These are phyloP conservation scores for Hawksworthiomyces lignivorus DNA, from an alignment of 2,329 filamentous ascomycete genomes.

Conservation along the genomic window DNA sequence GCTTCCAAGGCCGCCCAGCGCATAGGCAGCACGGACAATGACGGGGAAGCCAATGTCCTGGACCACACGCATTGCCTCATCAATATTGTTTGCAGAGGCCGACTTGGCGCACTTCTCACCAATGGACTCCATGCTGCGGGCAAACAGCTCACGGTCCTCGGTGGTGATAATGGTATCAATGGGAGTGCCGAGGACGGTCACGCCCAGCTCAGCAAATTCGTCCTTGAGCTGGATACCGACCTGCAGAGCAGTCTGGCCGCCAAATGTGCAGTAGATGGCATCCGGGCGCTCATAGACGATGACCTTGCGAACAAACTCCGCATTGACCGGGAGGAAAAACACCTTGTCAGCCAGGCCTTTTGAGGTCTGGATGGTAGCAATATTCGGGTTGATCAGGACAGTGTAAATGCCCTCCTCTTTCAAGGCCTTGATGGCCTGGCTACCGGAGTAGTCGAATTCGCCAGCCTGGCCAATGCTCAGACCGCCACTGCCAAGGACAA, in stretches of 20 bases:
- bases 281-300: slow-evolving; percentile 92
- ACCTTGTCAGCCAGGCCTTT: slow-evolving; percentile 98
- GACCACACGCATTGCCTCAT: slow-evolving; percentile 83
- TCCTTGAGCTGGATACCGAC: slow-evolving; percentile 97
- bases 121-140: slow-evolving; percentile 96
- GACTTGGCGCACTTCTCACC: slow-evolving; percentile 97
- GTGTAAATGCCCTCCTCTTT: slow-evolving; percentile 99
- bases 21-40: slow-evolving; percentile 94
- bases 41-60: slow-evolving; percentile 92
- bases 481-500: slow-evolving; percentile 89
- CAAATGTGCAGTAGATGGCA: slow-evolving; percentile 95
- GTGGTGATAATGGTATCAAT: slow-evolving; percentile 99
- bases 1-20: slow-evolving; percentile 87
- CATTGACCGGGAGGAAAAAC: slow-evolving; percentile 94
- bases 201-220: slow-evolving; percentile 86
- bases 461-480: slow-evolving; percentile 96
- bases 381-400: slow-evolving; percentile 97
- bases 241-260: slow-evolving; percentile 92
- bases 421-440: slow-evolving; percentile 95
- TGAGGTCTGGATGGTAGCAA: slow-evolving; percentile 96
- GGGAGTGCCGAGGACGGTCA: slow-evolving; percentile 90
- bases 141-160: slow-evolving; percentile 95
- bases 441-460: slow-evolving; percentile 98
- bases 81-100: slow-evolving; percentile 78
- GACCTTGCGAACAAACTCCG: slow-evolving; percentile 95